Percentiles rank a stretch among this genome's conserved stretches.
phyloP scores from a whole-genome alignment of 345 rosid species.

The Acer yangbiense region DNA sequence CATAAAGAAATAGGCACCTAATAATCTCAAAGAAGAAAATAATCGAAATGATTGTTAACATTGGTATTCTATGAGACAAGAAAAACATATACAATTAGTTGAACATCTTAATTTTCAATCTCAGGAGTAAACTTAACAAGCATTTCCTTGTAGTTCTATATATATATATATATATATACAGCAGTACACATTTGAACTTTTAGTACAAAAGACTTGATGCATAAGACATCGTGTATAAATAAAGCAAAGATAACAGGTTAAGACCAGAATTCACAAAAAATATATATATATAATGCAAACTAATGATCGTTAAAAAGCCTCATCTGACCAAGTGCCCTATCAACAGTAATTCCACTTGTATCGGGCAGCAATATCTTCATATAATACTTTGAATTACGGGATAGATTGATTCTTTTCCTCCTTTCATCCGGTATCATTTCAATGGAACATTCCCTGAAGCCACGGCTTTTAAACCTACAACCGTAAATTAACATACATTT shows the following conservation, averaged over 20 bases:
- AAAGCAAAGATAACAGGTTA: neutral
- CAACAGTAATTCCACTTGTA: conserved; percentile 65
- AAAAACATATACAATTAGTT: neutral
- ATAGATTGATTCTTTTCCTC: conserved; percentile 71
- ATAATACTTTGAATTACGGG: conserved; percentile 81
- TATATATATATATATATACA: neutral
- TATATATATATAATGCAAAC: neutral
- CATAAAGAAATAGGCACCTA: neutral
- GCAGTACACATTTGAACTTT: neutral
- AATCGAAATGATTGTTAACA: too few relatives aligned
- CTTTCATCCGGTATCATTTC: conserved; percentile 71
- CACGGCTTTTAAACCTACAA: conserved; percentile 78
- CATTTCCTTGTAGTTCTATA: neutral
- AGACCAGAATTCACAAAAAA: neutral
- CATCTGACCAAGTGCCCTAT: conserved; percentile 27
- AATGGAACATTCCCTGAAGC: conserved; percentile 74
- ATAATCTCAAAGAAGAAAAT: neutral
- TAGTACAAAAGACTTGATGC: neutral
- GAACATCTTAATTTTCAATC: neutral
- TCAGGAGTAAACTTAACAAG: neutral
- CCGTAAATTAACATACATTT: conserved; percentile 1
- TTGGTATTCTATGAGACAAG: neutral
- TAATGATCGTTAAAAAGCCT: neutral
- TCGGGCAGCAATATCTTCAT: conserved; percentile 78
- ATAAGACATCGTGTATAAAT: neutral